A percentile compares a stretch with the other conserved stretches of the same genome.
Evolutionary conservation across 805 yeast genomes (phyloP).

Genomic region (Saccharomycopsis sp.): DNA sequence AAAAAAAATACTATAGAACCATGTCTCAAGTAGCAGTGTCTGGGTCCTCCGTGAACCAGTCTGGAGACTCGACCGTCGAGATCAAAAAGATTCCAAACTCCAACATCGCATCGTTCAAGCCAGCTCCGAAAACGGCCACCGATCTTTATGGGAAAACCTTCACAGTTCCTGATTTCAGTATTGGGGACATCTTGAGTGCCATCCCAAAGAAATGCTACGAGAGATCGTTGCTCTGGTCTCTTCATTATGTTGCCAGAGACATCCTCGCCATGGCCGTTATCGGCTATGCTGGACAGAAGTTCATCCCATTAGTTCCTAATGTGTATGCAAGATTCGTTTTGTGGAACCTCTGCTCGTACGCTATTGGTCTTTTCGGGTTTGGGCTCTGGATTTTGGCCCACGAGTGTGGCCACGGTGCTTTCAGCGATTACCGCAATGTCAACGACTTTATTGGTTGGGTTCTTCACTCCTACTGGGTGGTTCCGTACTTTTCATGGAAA

Average conservation of each 20-base stretch:
- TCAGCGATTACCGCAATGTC: slow-evolving; percentile 45
- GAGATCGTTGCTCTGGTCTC: slow-evolving; percentile 46
- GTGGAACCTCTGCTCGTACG: slow-evolving; percentile 36
- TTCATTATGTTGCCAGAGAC: slow-evolving; percentile 65
- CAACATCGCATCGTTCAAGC: slow-evolving; percentile 1
- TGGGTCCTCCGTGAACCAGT: background rate
- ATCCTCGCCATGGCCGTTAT: slow-evolving; percentile 40
- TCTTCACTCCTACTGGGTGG: slow-evolving; percentile 48
- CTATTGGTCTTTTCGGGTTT: slow-evolving; percentile 44
- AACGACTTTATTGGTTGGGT: slow-evolving; percentile 58
- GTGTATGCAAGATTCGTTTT: slow-evolving; percentile 32
- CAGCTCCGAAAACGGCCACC: slow-evolving; percentile 33
- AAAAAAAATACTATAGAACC: background rate
- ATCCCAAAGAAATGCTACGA: slow-evolving; percentile 74
- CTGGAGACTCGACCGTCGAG: background rate
- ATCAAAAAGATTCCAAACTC: background rate
- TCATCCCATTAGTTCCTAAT: slow-evolving; percentile 37
- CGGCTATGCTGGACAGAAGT: slow-evolving; percentile 41
- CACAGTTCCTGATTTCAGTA: slow-evolving; percentile 67
- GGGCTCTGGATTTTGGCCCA: slow-evolving; percentile 61
- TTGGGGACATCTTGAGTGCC: slow-evolving; percentile 64
- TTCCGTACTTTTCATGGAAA: slow-evolving; percentile 60
- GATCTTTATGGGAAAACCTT: slow-evolving; percentile 62
- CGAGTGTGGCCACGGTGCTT: slow-evolving; percentile 62
- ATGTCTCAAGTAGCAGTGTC: slow-evolving; percentile 1